phyloP scores from a whole-genome alignment of 768 basidiomycete genomes.

The Fomitopsis pulvina region DNA sequence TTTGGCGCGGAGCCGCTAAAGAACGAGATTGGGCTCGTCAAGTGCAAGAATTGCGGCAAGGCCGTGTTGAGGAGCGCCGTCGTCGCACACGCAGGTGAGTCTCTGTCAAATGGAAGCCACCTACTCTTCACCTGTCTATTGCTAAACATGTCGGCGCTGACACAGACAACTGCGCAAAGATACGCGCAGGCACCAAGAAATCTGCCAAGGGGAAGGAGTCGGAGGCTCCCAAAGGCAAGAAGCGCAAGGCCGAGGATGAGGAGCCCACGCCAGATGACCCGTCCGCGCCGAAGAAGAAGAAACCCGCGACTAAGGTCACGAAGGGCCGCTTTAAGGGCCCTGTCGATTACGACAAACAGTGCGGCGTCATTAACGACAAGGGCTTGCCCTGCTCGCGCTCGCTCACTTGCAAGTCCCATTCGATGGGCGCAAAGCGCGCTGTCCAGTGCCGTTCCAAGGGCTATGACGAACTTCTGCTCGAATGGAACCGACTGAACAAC shows the following conservation, averaged over 20 bases:
- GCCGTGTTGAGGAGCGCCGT: constrained; percentile 72
- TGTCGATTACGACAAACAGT: constrained; percentile 86
- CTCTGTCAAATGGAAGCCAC: background rate
- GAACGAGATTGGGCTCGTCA: constrained; percentile 52
- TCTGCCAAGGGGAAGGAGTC: constrained; percentile 50
- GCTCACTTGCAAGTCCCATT: constrained; percentile 96
- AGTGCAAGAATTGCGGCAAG: constrained; percentile 78
- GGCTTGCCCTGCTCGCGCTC: constrained; percentile 88
- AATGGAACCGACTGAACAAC: constrained; percentile 86
- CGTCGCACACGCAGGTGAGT: constrained; percentile 69
- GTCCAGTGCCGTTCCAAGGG: constrained; percentile 78
- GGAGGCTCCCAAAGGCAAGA: constrained; percentile 53
- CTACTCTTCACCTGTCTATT: background rate
- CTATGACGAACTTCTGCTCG: constrained; percentile 84
- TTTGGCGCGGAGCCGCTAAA: constrained; percentile 75
- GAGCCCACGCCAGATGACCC: constrained; percentile 57
- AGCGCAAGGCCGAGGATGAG: constrained; percentile 78
- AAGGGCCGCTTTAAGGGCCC: constrained; percentile 82
- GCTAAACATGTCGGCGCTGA: background rate
- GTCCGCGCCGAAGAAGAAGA: constrained; percentile 70
- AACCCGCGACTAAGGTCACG: constrained; percentile 60
- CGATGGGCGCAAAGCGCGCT: constrained; percentile 92
- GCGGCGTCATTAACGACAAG: constrained; percentile 97
- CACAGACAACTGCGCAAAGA: constrained; percentile 55
- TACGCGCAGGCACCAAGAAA: constrained; percentile 50